Conservation (phyloP, 2,329 filamentous ascomycete species). For the Talaromyces verruculosus region DNA sequence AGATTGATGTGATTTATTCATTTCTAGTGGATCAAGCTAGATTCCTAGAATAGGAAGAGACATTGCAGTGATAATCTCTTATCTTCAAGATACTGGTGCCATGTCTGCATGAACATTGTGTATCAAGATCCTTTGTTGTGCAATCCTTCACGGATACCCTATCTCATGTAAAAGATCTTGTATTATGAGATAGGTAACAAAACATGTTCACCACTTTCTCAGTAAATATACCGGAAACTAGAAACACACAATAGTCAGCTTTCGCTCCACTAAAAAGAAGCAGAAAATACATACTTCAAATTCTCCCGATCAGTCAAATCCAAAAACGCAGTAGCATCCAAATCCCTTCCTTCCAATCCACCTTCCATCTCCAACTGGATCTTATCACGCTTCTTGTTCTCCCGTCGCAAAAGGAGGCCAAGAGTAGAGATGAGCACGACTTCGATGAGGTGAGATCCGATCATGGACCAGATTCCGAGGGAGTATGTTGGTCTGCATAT, state of each 20-base stretch:
- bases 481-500: conserved; percentile 45
- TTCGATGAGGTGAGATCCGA: conserved; percentile 56
- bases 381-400: conserved; percentile 53
- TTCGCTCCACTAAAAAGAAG: no score
- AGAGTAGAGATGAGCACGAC: conserved; percentile 48
- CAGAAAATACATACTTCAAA: conserved; percentile 47
- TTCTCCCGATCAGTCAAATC: conserved; percentile 58
- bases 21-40: no score
- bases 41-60: no score
- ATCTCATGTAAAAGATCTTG: no score
- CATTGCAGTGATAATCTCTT: no score
- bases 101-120: no score
- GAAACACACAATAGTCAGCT: conserved; percentile 1
- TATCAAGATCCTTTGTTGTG: no score
- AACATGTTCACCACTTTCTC: no score
- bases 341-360: conserved; percentile 48
- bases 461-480: conserved; percentile 59
- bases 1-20: no score
- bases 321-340: conserved; percentile 53
- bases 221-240: conserved; percentile 37
- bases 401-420: conserved; percentile 49
- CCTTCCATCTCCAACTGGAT: conserved; percentile 50
- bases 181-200: no score
- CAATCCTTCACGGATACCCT: no score
- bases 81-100: no score